Conservation (phyloP, 75 land plant genomes). For the Adiantum capillusveneris region DNA sequence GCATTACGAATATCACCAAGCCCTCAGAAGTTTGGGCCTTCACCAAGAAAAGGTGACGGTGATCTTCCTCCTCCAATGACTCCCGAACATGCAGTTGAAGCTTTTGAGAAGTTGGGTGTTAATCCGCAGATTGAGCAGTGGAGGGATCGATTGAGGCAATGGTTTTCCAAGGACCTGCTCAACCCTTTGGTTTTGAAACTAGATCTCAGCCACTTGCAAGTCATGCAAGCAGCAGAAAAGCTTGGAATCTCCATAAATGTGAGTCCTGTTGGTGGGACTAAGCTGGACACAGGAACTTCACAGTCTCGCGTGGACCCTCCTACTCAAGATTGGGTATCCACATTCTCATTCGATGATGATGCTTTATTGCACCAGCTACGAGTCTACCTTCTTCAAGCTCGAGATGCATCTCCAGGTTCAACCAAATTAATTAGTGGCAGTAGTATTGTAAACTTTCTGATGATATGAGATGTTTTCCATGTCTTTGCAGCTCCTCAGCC, state of each 20-base stretch:
- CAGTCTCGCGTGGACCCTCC: slow-evolving; percentile 35
- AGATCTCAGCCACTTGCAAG: slow-evolving; percentile 84
- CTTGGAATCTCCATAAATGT: slow-evolving; percentile 57
- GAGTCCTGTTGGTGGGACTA: slow-evolving; percentile 57
- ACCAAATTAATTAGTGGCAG: too few relatives aligned
- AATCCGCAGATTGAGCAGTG: slow-evolving; percentile 90
- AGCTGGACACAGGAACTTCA: slow-evolving; percentile 17
- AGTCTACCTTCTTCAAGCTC: slow-evolving; percentile 66
- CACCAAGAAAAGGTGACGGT: slow-evolving; percentile 92
- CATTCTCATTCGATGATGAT: slow-evolving; percentile 77
- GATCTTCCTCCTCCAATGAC: slow-evolving; percentile 84
- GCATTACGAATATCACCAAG: slow-evolving; percentile 90
- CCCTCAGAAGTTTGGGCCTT: slow-evolving; percentile 61
- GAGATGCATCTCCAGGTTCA: slow-evolving; percentile 57
- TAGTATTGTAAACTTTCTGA: too few relatives aligned
- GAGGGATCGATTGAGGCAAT: slow-evolving; percentile 91
- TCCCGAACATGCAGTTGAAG: slow-evolving; percentile 63
- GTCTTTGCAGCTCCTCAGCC: slow-evolving; percentile 54
- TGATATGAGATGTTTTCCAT: too few relatives aligned
- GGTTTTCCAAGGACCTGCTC: slow-evolving; percentile 82
- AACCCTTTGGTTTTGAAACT: slow-evolving; percentile 78
- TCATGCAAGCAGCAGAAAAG: slow-evolving; percentile 79
- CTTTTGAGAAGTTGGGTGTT: slow-evolving; percentile 63
- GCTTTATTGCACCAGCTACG: slow-evolving; percentile 80
- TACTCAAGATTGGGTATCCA: slow-evolving; percentile 71